These are phyloP conservation scores for Solanum hybrid DNA, from an alignment of 305 asterid species.

Conservation along the genomic window DNA sequence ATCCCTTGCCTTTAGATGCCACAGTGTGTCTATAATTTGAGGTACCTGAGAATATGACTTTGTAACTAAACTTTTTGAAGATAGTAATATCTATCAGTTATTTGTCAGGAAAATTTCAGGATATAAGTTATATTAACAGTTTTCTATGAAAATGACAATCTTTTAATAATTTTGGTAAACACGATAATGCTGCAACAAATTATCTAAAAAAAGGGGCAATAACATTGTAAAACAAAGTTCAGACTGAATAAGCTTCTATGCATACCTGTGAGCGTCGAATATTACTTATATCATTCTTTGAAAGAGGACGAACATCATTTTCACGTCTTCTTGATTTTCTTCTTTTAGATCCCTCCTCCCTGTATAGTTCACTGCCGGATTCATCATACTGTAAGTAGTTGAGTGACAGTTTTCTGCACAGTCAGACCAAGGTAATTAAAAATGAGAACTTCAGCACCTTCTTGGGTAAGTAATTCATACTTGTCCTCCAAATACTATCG, in stretches of 20 bases:
- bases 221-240: not conserved
- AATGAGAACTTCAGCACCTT: not conserved
- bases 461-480: not conserved
- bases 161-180: not conserved
- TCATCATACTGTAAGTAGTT: conserved; percentile 58
- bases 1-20: conserved; percentile 77
- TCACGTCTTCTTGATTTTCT: conserved; percentile 56
- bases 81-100: not conserved
- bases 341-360: conserved; percentile 64
- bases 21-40: conserved; percentile 79
- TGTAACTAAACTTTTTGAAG: not conserved
- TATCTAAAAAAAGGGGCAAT: not conserved
- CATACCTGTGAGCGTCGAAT: conserved; percentile 78
- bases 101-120: not conserved
- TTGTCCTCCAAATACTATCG: not conserved
- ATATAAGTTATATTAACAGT: not conserved
- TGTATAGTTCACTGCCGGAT: conserved; percentile 34
- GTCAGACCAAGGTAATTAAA: conserved; percentile 10
- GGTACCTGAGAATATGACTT: conserved; percentile 53
- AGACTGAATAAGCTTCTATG: conserved; percentile 10
- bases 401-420: conserved; percentile 64
- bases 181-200: not conserved
- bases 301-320: conserved; percentile 38
- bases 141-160: not conserved
- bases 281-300: conserved; percentile 63